Conservation (phyloP, 768 basidiomycete species). For the Tubosaeta sp. region DNA sequence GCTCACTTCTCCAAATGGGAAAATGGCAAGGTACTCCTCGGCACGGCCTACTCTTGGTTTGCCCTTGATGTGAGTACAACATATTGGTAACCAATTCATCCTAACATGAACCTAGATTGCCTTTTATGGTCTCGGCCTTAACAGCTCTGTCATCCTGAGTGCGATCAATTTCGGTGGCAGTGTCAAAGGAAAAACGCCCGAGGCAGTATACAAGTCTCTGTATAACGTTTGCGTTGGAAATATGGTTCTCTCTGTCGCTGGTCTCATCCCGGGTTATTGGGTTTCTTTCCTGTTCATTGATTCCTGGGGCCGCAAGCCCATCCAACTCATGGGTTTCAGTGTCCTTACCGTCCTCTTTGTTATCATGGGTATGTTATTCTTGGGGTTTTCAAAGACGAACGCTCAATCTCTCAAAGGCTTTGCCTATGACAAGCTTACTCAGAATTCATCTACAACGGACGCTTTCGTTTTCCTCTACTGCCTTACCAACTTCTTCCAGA, state of each 20-base stretch:
- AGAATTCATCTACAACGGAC: conserved; percentile 37
- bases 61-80: conserved; percentile 65
- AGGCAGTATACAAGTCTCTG: conserved; percentile 52
- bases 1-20: conserved; percentile 66
- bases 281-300: conserved; percentile 62
- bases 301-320: conserved; percentile 75
- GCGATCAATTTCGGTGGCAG: conserved; percentile 64
- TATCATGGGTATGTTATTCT: conserved; percentile 53
- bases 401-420: conserved; percentile 45
- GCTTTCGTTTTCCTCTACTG: conserved; percentile 83
- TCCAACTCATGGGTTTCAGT: conserved; percentile 76
- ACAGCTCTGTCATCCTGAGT: conserved; percentile 69
- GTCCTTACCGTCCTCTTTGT: conserved; percentile 63
- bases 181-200: conserved; percentile 22
- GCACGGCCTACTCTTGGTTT: conserved; percentile 82
- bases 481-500: conserved; percentile 87
- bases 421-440: conserved; percentile 54
- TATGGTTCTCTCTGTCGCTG: conserved; percentile 69
- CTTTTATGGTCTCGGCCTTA: conserved; percentile 86
- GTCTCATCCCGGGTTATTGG: conserved; percentile 77
- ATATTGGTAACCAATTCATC: neutral
- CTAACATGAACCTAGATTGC: conserved; percentile 52
- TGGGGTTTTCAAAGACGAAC: neutral
- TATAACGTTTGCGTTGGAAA: conserved; percentile 70
- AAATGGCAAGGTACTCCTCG: conserved; percentile 77